Conservation (phyloP, 2,329 filamentous ascomycete species). For the Oidium heveae region DNA sequence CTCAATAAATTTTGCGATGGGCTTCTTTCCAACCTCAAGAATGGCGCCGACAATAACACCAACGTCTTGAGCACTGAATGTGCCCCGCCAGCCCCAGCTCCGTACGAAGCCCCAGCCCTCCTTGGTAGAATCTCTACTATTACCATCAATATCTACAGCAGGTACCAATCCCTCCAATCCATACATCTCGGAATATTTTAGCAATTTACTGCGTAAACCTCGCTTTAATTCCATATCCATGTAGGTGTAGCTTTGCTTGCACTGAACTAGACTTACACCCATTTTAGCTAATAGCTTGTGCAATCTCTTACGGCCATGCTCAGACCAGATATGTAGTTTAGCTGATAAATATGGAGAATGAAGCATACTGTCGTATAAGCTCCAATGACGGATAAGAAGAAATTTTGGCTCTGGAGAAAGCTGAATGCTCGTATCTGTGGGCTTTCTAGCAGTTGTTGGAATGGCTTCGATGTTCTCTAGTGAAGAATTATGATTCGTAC, state of each 20-base stretch:
- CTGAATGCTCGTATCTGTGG: conserved; percentile 77
- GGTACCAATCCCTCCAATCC: conserved; percentile 86
- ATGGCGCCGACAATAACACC: conserved; percentile 82
- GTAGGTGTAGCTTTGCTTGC: conserved; percentile 85
- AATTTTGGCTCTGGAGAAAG: conserved; percentile 86
- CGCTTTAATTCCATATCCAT: conserved; percentile 97
- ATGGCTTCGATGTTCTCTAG: conserved; percentile 58
- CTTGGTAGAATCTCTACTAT: conserved; percentile 44
- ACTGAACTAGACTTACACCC: conserved; percentile 83
- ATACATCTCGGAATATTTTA: conserved; percentile 82
- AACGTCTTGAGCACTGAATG: conserved; percentile 76
- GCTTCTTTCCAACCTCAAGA: conserved; percentile 56
- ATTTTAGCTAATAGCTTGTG: conserved; percentile 96
- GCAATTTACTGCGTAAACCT: conserved; percentile 56
- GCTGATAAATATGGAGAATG: conserved; percentile 90
- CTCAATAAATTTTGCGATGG: conserved; percentile 9
- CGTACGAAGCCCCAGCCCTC: conserved; percentile 94
- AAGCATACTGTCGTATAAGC: conserved; percentile 92
- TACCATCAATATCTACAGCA: conserved; percentile 42
- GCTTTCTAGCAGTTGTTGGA: conserved; percentile 64
- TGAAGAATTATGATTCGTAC: conserved; percentile 31
- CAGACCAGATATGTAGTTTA: too few relatives aligned
- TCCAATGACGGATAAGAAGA: conserved; percentile 85
- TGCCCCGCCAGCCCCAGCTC: conserved; percentile 94
- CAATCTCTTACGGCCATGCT: too few relatives aligned